Evolutionary conservation across 1,139 yeast genomes (phyloP), one percentile per base, ranked within the genome.

Genomic region (Kodamaea ohmeri): DNA sequence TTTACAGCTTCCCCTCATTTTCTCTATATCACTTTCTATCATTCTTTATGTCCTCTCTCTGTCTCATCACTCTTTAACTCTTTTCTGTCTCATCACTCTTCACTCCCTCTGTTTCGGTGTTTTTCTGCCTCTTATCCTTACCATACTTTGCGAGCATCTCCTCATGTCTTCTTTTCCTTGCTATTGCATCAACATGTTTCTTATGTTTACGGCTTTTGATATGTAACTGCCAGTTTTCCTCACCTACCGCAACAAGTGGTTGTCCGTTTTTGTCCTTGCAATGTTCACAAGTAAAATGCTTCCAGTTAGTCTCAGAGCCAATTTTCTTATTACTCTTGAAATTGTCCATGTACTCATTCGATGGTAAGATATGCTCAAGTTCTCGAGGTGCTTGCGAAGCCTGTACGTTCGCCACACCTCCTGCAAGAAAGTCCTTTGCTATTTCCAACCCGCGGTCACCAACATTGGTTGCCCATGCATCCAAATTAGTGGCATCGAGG

Each of bases 401-500:
- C 0, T 50, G 32, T 3, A 60, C 59, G 2, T 53, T 40, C n/a
- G 36, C 32, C 1, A 70, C 65, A 0, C 69, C 70, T 1, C 41
- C 22, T 0, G 40, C 36, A 6, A 69, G 32, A 35, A 71, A 71
- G 36, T 63, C 56, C 6, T 61, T 45, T 0, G 83, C 65, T 1
- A 88, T 78, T 0, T 42, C 39, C 1, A 67, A 45, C 0, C 96
- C 95, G 36, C 82, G 61, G 0, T 61, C 54, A 7, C 61, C 63
- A 2, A 89, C 97, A 5, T 62, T 61, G 1, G 54, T 49, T 2
- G 66, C 49, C 97, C 97, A 89, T 4, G 58, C 40, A 0, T 48
- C 22, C 38, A 89, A 60, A 54, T 89, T 81, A 0, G 94, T 77
- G 1, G 98, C 94, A 61, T 92, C 85, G 9, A 90, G 60, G 1